Base-by-base conservation (phyloP, 2,329 filamentous ascomycete species). In the Thielaviopsis ethacetica region DNA sequence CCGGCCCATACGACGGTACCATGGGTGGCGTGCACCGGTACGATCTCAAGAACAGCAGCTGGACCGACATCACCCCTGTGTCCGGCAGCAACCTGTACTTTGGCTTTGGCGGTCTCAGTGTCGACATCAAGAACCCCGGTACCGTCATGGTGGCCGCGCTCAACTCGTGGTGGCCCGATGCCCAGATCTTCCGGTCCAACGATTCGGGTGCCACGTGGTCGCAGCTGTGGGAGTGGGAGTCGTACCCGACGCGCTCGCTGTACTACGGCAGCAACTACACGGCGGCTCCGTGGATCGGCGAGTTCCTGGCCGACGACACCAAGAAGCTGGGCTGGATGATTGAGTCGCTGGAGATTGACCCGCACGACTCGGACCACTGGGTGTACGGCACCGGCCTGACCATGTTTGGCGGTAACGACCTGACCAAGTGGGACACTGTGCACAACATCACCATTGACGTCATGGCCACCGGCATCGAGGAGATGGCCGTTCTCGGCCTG, bases 321-420 rank as follows among this genome's bases (percentile, higher is more conserved):
- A 77, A 79, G 67, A 71, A 71, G 30, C 67, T 82, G 3, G 80
- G 80, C 1, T 82, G 79, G 79, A 82, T 82, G 80, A 77, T 82
- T 9, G 80, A 82, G 64, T 69, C 74, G 0, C 66, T 82, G 7
- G 76, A 76, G 22, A 82, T 83, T 55, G 72, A 82, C 64, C 80
- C 80, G 0, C 72, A 75, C 26, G 78, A 83, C 63, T 80, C 77
- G 59, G 72, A 81, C 64, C 79, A 81, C 65, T 82, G 78, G 77
- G 68, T 82, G 0, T 83, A 82, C 60, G 78, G 76, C n/a, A 83
- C 80, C 0, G 79, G 80, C 2, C 67, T 75, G n/a, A 79, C 76
- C 0, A 67, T 80, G 52, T 78, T 74, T 44, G 77, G 77, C 10
- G 76, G 78, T 1, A 74, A 75, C 56, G 76, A 81, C 60, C 67